Percentiles rank a stretch among this genome's conserved stretches.
phyloP scores from a whole-genome alignment of 441 rosid genomes.

The Gossypium trilobum region DNA sequence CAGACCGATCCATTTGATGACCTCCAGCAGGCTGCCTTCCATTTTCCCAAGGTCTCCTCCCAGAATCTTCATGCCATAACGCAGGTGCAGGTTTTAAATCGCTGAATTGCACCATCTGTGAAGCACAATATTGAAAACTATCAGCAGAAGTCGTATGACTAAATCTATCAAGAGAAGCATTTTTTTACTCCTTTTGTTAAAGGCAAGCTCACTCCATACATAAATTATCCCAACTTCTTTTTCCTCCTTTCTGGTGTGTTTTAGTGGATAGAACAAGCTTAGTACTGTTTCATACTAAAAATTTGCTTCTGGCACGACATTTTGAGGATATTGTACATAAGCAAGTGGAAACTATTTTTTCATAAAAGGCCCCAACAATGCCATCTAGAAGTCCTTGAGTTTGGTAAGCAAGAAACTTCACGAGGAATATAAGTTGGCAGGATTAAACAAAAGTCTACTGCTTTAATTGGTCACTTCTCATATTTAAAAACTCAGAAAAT shows the following conservation, averaged over 20 bases:
- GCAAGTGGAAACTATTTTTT: neutral
- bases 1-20: neutral
- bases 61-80: slow-evolving; percentile 80
- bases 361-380: neutral
- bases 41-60: slow-evolving; percentile 52
- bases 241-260: neutral
- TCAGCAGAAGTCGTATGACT: neutral
- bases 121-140: neutral
- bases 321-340: neutral
- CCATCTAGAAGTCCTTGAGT: neutral
- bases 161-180: neutral
- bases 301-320: neutral
- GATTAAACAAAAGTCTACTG: neutral
- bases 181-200: neutral
- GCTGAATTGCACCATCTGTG: slow-evolving; percentile 48
- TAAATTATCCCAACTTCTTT: neutral
- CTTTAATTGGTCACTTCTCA: neutral
- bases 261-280: neutral
- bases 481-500: neutral
- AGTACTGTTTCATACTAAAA: neutral
- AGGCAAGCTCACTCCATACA: neutral
- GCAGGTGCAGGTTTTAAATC: slow-evolving; percentile 58
- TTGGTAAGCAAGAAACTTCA: neutral
- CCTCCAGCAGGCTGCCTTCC: slow-evolving; percentile 24
- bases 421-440: neutral